A percentile compares a stretch with the other conserved stretches of the same genome.
Evolutionary conservation across 257 asterid genomes (phyloP).

Genomic region (Solanum tarapatanum): DNA sequence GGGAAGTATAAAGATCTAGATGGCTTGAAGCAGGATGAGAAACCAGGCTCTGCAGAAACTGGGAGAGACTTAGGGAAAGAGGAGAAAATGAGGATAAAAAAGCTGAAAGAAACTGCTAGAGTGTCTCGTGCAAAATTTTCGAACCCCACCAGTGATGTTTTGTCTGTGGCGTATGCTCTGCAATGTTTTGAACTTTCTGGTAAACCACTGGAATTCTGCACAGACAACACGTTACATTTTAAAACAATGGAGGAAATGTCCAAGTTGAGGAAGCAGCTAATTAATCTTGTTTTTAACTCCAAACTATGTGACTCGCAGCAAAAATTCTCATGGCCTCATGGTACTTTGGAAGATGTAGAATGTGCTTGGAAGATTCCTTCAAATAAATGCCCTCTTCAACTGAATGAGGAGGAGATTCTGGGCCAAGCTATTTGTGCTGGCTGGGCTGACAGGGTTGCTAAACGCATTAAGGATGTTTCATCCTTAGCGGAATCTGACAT

Average conservation of each 20-base stretch:
- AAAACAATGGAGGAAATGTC: slow-evolving; percentile 99
- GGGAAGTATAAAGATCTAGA: slow-evolving; percentile 25
- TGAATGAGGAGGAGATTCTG: slow-evolving; percentile 66
- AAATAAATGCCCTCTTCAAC: slow-evolving; percentile 46
- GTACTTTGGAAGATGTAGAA: slow-evolving; percentile 53
- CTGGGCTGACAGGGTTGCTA: slow-evolving; percentile 89
- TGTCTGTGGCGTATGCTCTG: slow-evolving; percentile 64
- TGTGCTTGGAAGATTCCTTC: slow-evolving; percentile 50
- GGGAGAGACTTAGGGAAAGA: slow-evolving; percentile 23
- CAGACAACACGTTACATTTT: slow-evolving; percentile 44
- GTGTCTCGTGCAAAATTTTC: slow-evolving; percentile 51
- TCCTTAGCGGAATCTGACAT: slow-evolving; percentile 40
- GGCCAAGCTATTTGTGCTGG: slow-evolving; percentile 87
- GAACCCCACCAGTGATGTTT: slow-evolving; percentile 66
- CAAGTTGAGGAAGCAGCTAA: slow-evolving; percentile 82
- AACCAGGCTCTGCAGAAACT: slow-evolving; percentile 13
- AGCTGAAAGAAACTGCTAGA: slow-evolving; percentile 51
- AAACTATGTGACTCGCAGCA: slow-evolving; percentile 23
- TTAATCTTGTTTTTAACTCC: slow-evolving; percentile 50
- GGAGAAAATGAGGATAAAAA: slow-evolving; percentile 49
- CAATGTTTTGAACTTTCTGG: slow-evolving; percentile 66
- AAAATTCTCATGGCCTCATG: slow-evolving; percentile 65
- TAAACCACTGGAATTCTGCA: slow-evolving; percentile 38
- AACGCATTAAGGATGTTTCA: slow-evolving; percentile 34
- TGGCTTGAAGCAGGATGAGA: slow-evolving; percentile 14